phyloP scores from a whole-genome alignment of 2,329 filamentous ascomycete species.

The Penicillium brevicompactum region DNA sequence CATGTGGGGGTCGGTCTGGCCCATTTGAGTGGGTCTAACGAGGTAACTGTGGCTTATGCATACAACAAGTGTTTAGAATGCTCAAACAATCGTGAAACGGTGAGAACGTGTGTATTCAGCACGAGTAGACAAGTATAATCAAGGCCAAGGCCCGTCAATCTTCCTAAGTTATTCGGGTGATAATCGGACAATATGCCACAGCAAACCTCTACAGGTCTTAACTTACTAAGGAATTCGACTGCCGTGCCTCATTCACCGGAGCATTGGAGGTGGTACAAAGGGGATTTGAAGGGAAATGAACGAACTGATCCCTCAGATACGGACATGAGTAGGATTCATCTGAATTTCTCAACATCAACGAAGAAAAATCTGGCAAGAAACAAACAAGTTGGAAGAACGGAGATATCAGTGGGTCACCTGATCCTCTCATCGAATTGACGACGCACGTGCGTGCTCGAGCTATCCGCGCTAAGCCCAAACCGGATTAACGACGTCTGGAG shows the following conservation, averaged over 20 bases:
- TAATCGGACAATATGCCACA: background rate
- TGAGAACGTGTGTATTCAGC: too few relatives aligned
- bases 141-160: background rate
- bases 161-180: background rate
- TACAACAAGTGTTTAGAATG: background rate
- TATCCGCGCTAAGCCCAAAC: slow-evolving; percentile 16
- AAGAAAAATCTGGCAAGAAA: background rate
- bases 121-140: background rate
- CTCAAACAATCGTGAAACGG: too few relatives aligned
- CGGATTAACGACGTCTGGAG: slow-evolving; percentile 5
- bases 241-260: background rate
- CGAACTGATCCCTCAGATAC: too few relatives aligned
- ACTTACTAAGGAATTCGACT: background rate
- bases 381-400: background rate
- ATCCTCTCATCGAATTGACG: slow-evolving; percentile 15
- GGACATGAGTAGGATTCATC: too few relatives aligned
- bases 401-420: slow-evolving; percentile 9
- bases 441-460: slow-evolving; percentile 22
- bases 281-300: background rate
- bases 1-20: background rate
- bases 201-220: background rate
- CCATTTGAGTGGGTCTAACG: background rate
- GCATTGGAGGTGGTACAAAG: background rate
- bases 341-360: too few relatives aligned
- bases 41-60: background rate